phyloP scores from a whole-genome alignment of 495 filamentous ascomycete genomes.

The Aspergillus panamensis region DNA sequence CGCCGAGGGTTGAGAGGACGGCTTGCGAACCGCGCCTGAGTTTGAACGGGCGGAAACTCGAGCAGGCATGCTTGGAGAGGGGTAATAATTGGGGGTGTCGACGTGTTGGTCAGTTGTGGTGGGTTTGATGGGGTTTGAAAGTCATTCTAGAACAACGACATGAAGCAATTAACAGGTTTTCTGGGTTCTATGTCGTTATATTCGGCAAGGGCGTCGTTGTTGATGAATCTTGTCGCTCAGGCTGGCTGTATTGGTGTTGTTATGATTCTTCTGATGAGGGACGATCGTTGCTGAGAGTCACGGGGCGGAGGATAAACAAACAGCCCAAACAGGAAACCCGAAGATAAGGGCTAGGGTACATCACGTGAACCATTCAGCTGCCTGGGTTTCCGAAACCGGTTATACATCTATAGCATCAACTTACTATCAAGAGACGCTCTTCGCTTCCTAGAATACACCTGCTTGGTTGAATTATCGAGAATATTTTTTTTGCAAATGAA shows the following conservation, averaged over 20 bases:
- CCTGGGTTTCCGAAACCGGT: no score
- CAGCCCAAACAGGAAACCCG: slow-evolving; percentile 42
- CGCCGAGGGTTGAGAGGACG: slow-evolving; percentile 53
- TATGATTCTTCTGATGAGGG: slow-evolving; percentile 2
- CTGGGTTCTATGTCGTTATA: not conserved
- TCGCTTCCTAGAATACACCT: no score
- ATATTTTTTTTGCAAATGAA: no score
- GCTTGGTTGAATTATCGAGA: no score
- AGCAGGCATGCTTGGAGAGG: slow-evolving; percentile 53
- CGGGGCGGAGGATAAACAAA: slow-evolving; percentile 43
- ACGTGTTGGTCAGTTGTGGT: slow-evolving; percentile 20
- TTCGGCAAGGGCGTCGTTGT: not conserved
- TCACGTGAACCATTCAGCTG: slow-evolving; percentile 1
- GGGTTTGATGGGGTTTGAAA: slow-evolving; percentile 10
- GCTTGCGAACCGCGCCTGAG: slow-evolving; percentile 54
- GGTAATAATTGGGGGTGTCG: slow-evolving; percentile 11
- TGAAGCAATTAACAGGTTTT: not conserved
- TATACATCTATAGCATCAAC: no score
- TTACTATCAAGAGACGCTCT: no score
- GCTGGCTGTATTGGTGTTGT: not conserved
- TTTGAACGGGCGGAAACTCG: slow-evolving; percentile 56
- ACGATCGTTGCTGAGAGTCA: slow-evolving; percentile 21
- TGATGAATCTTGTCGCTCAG: not conserved
- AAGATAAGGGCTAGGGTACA: slow-evolving; percentile 36
- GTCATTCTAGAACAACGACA: slow-evolving; percentile 25